Conservation (phyloP, 1,139 yeast genomes). For the Yamadazyma sp. region DNA sequence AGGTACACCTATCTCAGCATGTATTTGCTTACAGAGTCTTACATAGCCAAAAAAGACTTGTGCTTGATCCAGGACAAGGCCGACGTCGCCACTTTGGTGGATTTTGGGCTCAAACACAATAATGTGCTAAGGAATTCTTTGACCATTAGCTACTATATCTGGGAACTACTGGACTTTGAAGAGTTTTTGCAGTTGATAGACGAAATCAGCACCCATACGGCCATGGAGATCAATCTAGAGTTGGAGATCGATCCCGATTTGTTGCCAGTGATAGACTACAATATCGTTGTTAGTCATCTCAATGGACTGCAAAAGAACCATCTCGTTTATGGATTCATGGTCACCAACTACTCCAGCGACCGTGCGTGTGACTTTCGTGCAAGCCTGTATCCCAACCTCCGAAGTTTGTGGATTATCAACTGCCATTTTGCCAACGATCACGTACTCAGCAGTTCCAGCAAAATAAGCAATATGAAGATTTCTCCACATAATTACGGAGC, state of each 20-base stretch:
- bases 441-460: neutral
- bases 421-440: neutral
- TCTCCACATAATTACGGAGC: conserved; percentile 6
- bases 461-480: neutral
- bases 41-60: conserved; percentile 6
- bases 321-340: conserved; percentile 10
- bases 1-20: conserved; percentile 14
- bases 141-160: conserved; percentile 22
- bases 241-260: conserved; percentile 23
- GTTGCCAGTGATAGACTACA: conserved; percentile 16
- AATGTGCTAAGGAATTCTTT: conserved; percentile 10
- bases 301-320: conserved; percentile 4
- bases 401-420: conserved; percentile 4
- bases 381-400: neutral
- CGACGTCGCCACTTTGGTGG: conserved; percentile 6
- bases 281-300: conserved; percentile 10
- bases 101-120: conserved; percentile 4
- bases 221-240: conserved; percentile 19
- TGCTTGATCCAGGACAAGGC: conserved; percentile 5
- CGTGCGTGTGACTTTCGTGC: neutral
- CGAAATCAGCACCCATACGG: conserved; percentile 2
- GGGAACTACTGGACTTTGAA: conserved; percentile 20
- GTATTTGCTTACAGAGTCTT: conserved; percentile 16
- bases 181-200: conserved; percentile 15
- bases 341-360: conserved; percentile 13